Conservation (phyloP, 1,139 yeast species). For the Spencermartinsiella ligniputridi region DNA sequence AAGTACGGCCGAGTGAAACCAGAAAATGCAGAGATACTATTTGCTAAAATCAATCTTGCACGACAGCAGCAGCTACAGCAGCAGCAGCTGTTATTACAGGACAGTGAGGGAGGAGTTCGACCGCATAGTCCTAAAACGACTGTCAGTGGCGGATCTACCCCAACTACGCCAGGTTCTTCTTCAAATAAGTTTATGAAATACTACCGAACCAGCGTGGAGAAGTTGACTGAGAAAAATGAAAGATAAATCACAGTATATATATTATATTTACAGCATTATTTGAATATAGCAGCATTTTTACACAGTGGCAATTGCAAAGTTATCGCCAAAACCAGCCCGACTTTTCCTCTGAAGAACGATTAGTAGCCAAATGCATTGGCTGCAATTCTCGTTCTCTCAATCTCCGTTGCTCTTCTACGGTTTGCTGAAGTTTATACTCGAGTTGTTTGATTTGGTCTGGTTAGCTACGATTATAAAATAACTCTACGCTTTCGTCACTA, state of each 20-base stretch:
- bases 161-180: constrained; percentile 7
- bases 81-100: background rate
- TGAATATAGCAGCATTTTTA: background rate
- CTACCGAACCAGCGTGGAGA: constrained; percentile 21
- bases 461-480: no score
- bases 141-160: background rate
- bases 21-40: constrained; percentile 49
- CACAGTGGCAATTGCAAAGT: background rate
- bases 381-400: no score
- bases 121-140: constrained; percentile 5
- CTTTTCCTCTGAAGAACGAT: background rate
- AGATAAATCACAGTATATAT: background rate
- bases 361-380: no score
- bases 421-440: background rate
- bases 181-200: constrained; percentile 21
- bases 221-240: constrained; percentile 15
- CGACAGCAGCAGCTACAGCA: constrained; percentile 14
- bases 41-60: constrained; percentile 38
- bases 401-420: background rate
- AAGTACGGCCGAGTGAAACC: constrained; percentile 59
- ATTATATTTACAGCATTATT: background rate
- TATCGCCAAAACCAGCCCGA: background rate
- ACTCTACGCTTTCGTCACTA: background rate
- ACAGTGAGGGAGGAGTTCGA: constrained; percentile 5
- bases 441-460: background rate